Conservation (phyloP, 371 early-diverging fungal species). For the Mucor irregularis region DNA sequence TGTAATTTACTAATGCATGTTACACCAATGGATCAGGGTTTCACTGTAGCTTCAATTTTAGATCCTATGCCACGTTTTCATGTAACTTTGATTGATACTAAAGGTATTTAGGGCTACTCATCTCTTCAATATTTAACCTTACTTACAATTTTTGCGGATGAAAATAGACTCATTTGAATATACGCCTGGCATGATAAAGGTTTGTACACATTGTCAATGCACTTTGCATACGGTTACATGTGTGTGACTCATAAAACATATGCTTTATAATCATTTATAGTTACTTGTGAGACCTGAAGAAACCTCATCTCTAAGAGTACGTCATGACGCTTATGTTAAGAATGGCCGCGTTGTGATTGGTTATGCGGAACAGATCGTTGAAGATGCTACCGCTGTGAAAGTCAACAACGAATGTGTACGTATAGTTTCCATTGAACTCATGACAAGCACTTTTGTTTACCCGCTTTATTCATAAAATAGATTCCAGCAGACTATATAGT, state of each 20-base stretch:
- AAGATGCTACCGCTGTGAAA: slow-evolving; percentile 23
- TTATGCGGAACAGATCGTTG: slow-evolving; percentile 26
- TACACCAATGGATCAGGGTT: slow-evolving; percentile 25
- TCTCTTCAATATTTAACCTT: background rate
- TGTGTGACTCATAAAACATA: background rate
- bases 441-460: background rate
- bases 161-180: slow-evolving; percentile 49
- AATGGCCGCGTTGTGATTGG: slow-evolving; percentile 41
- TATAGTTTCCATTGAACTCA: no score
- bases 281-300: slow-evolving; percentile 35
- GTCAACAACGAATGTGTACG: slow-evolving; percentile 35
- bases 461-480: background rate
- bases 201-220: background rate
- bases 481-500: slow-evolving; percentile 64
- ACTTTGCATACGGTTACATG: background rate
- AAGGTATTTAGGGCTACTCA: no score
- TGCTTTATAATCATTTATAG: background rate
- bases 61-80: slow-evolving; percentile 45
- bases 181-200: slow-evolving; percentile 38
- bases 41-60: slow-evolving; percentile 40
- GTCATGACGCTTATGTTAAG: slow-evolving; percentile 40
- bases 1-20: no score
- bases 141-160: no score
- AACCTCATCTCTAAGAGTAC: slow-evolving; percentile 32
- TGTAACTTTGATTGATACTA: slow-evolving; percentile 41